Evolutionary conservation across 495 filamentous ascomycete genomes (phyloP), one percentile per base, ranked within the genome.

Genomic region (Choiromyces venosus): DNA sequence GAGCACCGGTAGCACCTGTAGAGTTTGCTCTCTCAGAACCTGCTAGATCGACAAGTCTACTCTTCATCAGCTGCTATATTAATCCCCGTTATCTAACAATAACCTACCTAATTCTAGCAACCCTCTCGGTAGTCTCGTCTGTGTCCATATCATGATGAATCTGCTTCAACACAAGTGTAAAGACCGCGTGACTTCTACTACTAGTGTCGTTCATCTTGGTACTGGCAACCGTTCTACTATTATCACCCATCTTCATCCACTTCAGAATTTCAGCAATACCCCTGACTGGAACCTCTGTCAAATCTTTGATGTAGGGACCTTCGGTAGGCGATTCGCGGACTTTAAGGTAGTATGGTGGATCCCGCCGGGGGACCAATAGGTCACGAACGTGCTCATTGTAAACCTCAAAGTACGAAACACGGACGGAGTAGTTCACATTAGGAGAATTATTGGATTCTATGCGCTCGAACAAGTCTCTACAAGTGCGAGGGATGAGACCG

Each of bases 181-280:
- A 99, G 46, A 99, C 95, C 4, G 96, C 93, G 80, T 99, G 95
- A 68, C 91, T 94, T 81, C 95, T 91, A 44, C 90, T 93, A 36
- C 91, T 94, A 29, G 93, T 98, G 83, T 99, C 95, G 81, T 99
- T 99, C 95, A 99, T 99, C 84, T 97, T 99, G 18, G 95, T 99
- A 83, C 92, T 92, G 35, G 95, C 95, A n/a, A 88, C 90, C 1
- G 95, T 98, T 42, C 95, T 91, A 74, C 89, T 96, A 46, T 85
- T 84, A 82, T 99, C 95, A 71, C 95, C 95, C 78, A 89, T 89
- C 67, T 90, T 91, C 93, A 99, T 97, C 82, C 90, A 90, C 46
- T 90, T 89, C 82, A 96, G 87, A 72, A 99, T 90, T 80, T 99
- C 95, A 35, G 86, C 82, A 78, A 91, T 92, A 78, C 87, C 92